Evolutionary conservation across 163 green algal species (phyloP).

Genomic region (Chlorella variabilis): DNA sequence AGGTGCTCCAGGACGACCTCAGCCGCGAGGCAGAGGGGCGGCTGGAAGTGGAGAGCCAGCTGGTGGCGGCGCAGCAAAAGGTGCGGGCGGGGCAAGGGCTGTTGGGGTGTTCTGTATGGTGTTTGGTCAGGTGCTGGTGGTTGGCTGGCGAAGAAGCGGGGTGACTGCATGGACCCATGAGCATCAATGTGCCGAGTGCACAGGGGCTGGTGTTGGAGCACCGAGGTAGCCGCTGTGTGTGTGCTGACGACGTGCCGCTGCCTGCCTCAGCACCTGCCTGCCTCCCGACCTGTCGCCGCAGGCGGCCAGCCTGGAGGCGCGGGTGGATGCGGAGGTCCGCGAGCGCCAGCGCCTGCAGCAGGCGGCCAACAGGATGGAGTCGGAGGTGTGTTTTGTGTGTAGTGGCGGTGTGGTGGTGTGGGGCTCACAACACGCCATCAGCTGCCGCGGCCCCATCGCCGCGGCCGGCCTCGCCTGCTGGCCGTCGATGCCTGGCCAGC

Average conservation of each 20-base stretch:
- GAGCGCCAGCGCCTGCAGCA: conserved; percentile 18
- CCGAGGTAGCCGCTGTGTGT: too few species aligned
- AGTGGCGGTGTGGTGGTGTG: too few species aligned
- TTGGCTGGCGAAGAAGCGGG: too few species aligned
- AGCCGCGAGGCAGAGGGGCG: background rate
- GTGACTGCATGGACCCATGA: too few species aligned
- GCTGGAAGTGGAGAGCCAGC: background rate
- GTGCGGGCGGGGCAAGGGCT: background rate
- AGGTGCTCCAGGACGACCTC: conserved; percentile 3
- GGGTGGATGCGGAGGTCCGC: background rate
- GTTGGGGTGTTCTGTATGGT: background rate
- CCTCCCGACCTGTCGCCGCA: background rate
- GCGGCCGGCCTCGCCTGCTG: too few species aligned
- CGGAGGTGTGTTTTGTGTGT: background rate
- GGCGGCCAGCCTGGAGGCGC: background rate
- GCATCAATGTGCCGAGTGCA: too few species aligned
- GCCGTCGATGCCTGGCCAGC: too few species aligned
- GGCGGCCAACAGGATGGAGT: background rate
- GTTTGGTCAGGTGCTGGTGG: too few species aligned
- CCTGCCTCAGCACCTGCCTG: too few species aligned
- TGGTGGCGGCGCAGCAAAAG: background rate
- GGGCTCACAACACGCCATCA: background rate
- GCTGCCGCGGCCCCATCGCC: too few species aligned
- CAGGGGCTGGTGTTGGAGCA: too few species aligned
- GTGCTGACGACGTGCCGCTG: too few species aligned